These are phyloP conservation scores for Trichoderma sp. DNA, from an alignment of 2,329 filamentous ascomycete species.

Conservation along the genomic window DNA sequence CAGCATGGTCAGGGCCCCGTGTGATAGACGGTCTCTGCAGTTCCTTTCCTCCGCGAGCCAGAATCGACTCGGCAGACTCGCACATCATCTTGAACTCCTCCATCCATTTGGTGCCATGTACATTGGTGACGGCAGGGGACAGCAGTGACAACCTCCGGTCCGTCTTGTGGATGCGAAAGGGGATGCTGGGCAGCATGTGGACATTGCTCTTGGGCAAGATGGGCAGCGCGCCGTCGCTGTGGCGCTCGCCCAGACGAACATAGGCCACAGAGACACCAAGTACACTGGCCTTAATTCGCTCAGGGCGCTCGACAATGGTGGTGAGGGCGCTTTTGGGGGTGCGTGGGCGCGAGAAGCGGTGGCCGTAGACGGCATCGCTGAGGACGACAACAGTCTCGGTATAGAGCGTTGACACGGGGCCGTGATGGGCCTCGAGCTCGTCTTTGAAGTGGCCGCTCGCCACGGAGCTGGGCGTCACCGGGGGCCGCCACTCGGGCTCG, in stretches of 20 bases:
- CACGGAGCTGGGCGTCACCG: slow-evolving; percentile 56
- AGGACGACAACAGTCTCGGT: slow-evolving; percentile 78
- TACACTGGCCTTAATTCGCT: slow-evolving; percentile 81
- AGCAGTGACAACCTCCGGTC: slow-evolving; percentile 69
- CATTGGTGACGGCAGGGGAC: slow-evolving; percentile 80
- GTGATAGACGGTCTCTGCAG: slow-evolving; percentile 68
- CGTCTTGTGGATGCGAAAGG: slow-evolving; percentile 86
- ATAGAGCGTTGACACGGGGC: slow-evolving; percentile 43
- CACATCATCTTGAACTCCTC: slow-evolving; percentile 86
- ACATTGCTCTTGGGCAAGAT: slow-evolving; percentile 65
- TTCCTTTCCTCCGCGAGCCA: slow-evolving; percentile 78
- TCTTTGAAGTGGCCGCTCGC: slow-evolving; percentile 69
- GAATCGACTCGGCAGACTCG: slow-evolving; percentile 72
- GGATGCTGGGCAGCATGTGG: slow-evolving; percentile 59
- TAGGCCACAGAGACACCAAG: slow-evolving; percentile 86
- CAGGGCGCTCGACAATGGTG: slow-evolving; percentile 90
- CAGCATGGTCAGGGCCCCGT: slow-evolving; percentile 48
- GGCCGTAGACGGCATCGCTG: slow-evolving; percentile 93
- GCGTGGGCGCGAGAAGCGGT: slow-evolving; percentile 83
- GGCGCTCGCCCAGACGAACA: slow-evolving; percentile 81
- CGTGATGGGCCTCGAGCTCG: slow-evolving; percentile 67
- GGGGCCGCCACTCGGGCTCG: slow-evolving; percentile 42
- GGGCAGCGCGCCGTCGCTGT: slow-evolving; percentile 69
- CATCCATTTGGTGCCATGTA: slow-evolving; percentile 94
- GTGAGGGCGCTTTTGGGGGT: slow-evolving; percentile 70